Evolutionary conservation across 1,284 basidiomycete species (phyloP).

Genomic region (Chalciporus sp.): DNA sequence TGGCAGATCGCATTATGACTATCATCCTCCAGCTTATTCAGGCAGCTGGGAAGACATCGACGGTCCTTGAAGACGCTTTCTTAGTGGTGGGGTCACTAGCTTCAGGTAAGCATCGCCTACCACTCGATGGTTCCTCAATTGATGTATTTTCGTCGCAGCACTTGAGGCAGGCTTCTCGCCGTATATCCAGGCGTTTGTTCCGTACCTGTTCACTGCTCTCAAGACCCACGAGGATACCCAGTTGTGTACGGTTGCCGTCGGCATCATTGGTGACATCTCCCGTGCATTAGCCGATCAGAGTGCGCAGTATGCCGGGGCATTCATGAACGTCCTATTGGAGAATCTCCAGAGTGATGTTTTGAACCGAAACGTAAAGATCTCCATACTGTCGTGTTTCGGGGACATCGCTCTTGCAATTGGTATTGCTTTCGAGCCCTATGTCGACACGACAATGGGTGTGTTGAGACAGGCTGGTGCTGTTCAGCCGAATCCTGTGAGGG

Average conservation of each 20-base stretch:
- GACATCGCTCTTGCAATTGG: constrained; percentile 96
- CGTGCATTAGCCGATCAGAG: constrained; percentile 88
- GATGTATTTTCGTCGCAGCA: constrained; percentile 42
- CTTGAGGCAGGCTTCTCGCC: constrained; percentile 86
- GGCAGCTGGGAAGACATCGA: constrained; percentile 88
- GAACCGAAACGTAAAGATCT: constrained; percentile 95
- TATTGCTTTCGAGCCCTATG: constrained; percentile 84
- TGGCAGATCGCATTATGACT: constrained; percentile 96
- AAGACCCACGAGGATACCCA: constrained; percentile 95
- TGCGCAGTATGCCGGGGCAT: constrained; percentile 80
- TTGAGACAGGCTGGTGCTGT: constrained; percentile 89
- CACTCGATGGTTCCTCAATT: background rate
- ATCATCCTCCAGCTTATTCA: constrained; percentile 85
- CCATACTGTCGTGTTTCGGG: constrained; percentile 93
- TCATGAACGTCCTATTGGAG: constrained; percentile 91
- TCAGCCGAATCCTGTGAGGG: constrained; percentile 79
- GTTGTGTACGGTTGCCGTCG: constrained; percentile 93
- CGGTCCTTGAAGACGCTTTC: constrained; percentile 97
- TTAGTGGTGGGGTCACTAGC: constrained; percentile 91
- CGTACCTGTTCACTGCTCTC: constrained; percentile 88
- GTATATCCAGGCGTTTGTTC: constrained; percentile 90
- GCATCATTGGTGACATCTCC: constrained; percentile 94
- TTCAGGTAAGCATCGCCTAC: constrained; percentile 47
- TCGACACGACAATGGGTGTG: constrained; percentile 90
- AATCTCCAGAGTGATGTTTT: constrained; percentile 91